Conservation (phyloP, 148 eudicot species). For the Chenopodium berlandieri region DNA sequence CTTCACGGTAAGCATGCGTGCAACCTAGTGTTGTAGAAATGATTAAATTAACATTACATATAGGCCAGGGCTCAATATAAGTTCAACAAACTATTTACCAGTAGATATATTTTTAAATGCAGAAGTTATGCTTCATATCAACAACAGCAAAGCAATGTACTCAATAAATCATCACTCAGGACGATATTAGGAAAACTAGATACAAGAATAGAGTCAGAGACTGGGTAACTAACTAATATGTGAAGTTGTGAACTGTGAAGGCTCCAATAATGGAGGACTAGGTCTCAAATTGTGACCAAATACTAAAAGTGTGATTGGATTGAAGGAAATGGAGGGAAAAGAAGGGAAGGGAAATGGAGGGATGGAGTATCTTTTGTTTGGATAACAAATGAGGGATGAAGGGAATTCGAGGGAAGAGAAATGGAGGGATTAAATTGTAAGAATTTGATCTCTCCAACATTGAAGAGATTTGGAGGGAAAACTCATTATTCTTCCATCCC, state of each 20-base stretch:
- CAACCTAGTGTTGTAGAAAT: constrained; percentile 43
- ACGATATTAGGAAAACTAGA: neutral
- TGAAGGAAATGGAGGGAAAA: no score
- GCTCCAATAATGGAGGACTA: neutral
- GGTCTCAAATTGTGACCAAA: neutral
- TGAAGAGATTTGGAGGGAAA: no score
- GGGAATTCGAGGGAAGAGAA: no score
- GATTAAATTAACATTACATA: neutral
- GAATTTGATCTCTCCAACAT: no score
- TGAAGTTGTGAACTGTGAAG: neutral
- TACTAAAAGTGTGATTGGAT: neutral
- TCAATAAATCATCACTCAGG: neutral
- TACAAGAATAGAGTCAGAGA: neutral
- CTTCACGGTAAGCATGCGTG: constrained; percentile 83
- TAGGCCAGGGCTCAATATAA: neutral
- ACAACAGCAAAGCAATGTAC: neutral
- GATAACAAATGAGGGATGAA: no score
- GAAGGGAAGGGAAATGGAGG: no score
- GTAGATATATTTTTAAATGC: neutral
- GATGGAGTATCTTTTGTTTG: no score
- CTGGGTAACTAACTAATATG: neutral
- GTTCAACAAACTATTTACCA: neutral
- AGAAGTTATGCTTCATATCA: neutral
- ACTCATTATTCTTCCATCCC: no score
- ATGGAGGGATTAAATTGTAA: no score